phyloP scores from a whole-genome alignment of 1,139 yeast species.

The Pichia sp. region DNA sequence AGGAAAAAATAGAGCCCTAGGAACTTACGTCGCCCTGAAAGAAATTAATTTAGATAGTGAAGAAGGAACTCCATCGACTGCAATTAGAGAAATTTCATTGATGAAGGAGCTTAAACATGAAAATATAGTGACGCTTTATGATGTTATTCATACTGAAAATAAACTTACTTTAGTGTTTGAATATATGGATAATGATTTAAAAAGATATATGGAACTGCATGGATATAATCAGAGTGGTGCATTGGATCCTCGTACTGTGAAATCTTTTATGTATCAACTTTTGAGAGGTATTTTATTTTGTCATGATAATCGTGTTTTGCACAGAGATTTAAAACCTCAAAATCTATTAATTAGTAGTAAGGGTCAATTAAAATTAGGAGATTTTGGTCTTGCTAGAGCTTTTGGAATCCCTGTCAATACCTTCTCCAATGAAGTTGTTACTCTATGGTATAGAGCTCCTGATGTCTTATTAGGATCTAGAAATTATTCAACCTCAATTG shows the following conservation, averaged over 20 bases:
- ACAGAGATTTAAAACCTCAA: slow-evolving; percentile 94
- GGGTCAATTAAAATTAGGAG: slow-evolving; percentile 93
- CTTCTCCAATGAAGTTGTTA: slow-evolving; percentile 94
- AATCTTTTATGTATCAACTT: slow-evolving; percentile 88
- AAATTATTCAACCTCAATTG: slow-evolving; percentile 92
- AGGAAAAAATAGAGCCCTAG: slow-evolving; percentile 87
- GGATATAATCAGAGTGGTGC: slow-evolving; percentile 64
- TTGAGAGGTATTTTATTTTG: slow-evolving; percentile 89
- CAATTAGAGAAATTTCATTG: slow-evolving; percentile 90
- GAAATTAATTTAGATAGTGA: slow-evolving; percentile 93
- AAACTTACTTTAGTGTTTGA: slow-evolving; percentile 91
- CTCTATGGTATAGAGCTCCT: slow-evolving; percentile 98
- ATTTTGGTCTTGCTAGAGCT: slow-evolving; percentile 95
- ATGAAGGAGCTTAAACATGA: slow-evolving; percentile 96
- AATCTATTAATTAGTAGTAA: slow-evolving; percentile 79
- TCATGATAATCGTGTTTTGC: slow-evolving; percentile 90
- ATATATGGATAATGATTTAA: slow-evolving; percentile 88
- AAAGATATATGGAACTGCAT: slow-evolving; percentile 86
- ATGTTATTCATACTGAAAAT: slow-evolving; percentile 95
- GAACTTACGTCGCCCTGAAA: slow-evolving; percentile 88
- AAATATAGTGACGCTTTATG: slow-evolving; percentile 87
- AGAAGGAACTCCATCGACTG: slow-evolving; percentile 98
- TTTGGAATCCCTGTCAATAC: slow-evolving; percentile 98
- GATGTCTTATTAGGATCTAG: slow-evolving; percentile 94
- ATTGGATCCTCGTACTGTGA: slow-evolving; percentile 69